Evolutionary conservation across 2,329 filamentous ascomycete genomes (phyloP), one percentile per base, ranked within the genome.

Genomic region (Emmonsia crescens): DNA sequence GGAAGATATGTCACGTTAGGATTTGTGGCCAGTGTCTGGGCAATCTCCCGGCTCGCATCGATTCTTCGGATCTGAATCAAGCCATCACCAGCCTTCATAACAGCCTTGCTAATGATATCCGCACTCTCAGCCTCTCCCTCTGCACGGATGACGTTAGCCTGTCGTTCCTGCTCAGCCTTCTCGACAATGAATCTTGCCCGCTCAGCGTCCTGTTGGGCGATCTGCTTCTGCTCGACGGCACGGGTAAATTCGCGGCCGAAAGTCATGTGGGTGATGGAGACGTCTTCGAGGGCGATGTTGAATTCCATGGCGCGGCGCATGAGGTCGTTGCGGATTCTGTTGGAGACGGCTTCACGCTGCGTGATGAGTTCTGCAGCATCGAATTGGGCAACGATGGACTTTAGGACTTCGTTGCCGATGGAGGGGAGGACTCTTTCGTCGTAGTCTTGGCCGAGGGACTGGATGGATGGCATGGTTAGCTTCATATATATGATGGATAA

Each of bases 221-320:
- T 99, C 83, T 99, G 94, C 86, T 99, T 99, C 85, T 99, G 94
- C 81, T 99, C 94, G 71, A 99, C 94, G 67, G 94, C 94, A 77
- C 90, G 89, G 64, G 94, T 99, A 83, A 99, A 99, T 79, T 99
- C 94, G 77, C 93, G 93, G 69, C 94, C 94, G 75, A 99, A 99
- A 60, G 94, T 99, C 94, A 99, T 99, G 83, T 99, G 94, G 64
- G 94, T 99, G 78, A 99, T 99, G 73, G 91, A 96, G 64, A 99
- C 94, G 73, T 99, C 94, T 79, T 99, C 94, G 60, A 99, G 89
- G 33, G 91, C 91, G 73, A 99, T 99, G 83, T 99, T 96, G 86
- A 99, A 99, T 78, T 99, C 94, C 72, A 87, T 81, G 56, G 94
- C 94, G 71, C 94, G 92, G 80, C 89, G 91, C 73, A 94, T 87